Evolutionary conservation across 768 basidiomycete genomes (phyloP), one percentile per base, ranked within the genome.

Genomic region (Cystofilobasidium ferigula): DNA sequence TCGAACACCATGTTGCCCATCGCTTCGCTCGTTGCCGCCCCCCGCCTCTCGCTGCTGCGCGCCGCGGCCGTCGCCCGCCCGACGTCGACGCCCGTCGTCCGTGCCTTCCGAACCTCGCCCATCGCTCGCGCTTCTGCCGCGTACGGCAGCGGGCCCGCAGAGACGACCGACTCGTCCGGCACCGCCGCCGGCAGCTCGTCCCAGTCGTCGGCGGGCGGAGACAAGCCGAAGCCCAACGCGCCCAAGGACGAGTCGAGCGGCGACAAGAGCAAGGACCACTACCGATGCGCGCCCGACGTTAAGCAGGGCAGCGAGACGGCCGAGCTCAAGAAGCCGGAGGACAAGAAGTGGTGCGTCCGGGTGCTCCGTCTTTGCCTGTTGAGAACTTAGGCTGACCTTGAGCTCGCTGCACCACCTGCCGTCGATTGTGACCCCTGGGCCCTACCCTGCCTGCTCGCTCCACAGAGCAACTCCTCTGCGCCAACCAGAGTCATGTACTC

Each of bases 261-360:
- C 13, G 47, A 51, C 35, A 32, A 62, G 48, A 20, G 16, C 48
- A 62, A 62, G 62, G 48, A 48, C 13, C 62, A 62, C 53, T 62
- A 62, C 47, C 7, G 12, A 22, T 62, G 62, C 38, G 62, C 53
- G 10, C 48, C 48, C 22, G 62, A 62, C 30, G 26, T 13, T 34
- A 38, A 62, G 35, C 38, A 22, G 12, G 34, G 34, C 32, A n/a
- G 40, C n/a, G 36, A 51, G 35, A 38, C 47, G 42, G 35, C 62
- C n/a, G 28, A 51, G 62, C 53, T 62, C 35, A 45, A 47, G 42
- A 62, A 62, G 62, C 62, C 62, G 16, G 62, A 62, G 48, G 62
- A 62, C 62, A 62, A 62, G 45, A 22, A 43, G 45, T 36, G 28
- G 45, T 45, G 38, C 58, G 16, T 22, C 58, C 20, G 9, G 45